Evolutionary conservation across 2,329 filamentous ascomycete species (phyloP).

Genomic region (Fusarium palustre): DNA sequence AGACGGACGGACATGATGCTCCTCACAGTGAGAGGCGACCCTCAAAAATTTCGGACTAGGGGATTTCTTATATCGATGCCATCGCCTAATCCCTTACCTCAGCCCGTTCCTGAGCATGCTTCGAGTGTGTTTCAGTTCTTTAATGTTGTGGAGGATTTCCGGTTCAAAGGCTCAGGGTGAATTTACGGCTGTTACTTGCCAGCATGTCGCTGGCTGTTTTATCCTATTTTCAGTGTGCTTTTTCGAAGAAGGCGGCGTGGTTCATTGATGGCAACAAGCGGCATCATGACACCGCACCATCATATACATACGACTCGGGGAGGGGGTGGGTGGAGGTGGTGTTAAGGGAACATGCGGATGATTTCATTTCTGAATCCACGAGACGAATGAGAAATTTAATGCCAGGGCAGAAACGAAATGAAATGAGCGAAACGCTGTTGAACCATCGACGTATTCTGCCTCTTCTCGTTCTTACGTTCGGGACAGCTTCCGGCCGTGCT

Average conservation of each 20-base stretch:
- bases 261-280: conserved; percentile 37
- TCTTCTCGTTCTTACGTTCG: conserved; percentile 28
- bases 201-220: conserved; percentile 40
- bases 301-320: conserved; percentile 28
- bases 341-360: conserved; percentile 33
- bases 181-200: conserved; percentile 29
- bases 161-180: conserved; percentile 36
- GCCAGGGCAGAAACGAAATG: conserved; percentile 7
- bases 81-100: conserved; percentile 45
- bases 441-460: conserved; percentile 27
- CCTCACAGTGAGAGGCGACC: conserved; percentile 50
- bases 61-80: conserved; percentile 49
- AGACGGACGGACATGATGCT: conserved; percentile 55
- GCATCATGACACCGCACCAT: conserved; percentile 24
- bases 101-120: conserved; percentile 42
- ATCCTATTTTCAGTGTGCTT: conserved; percentile 23
- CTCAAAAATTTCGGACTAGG: conserved; percentile 43
- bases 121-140: conserved; percentile 47
- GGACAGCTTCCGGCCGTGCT: conserved; percentile 38
- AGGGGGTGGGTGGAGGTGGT: conserved; percentile 29
- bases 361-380: conserved; percentile 33
- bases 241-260: conserved; percentile 18
- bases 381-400: conserved; percentile 33
- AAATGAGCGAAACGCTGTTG: conserved; percentile 3
- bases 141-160: conserved; percentile 48